Base-by-base conservation (phyloP, 192 early-diverging fungal species). In the Gorgonomyces haynaldii region DNA sequence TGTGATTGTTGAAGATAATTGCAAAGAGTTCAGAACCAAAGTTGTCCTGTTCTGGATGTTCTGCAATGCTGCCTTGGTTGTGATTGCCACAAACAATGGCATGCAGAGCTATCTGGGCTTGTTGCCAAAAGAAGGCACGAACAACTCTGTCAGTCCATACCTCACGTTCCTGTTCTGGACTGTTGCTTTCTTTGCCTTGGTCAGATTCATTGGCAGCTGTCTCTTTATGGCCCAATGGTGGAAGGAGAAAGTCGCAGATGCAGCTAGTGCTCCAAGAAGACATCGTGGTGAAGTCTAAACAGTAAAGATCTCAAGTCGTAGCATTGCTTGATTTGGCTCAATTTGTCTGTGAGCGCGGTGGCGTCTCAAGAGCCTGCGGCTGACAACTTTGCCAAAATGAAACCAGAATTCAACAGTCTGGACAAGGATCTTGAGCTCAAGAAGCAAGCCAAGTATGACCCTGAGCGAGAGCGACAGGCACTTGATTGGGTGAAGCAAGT, bases 21-120 rank as follows among this genome's bases (percentile, higher is more conserved):
- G 62, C 58, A 70, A 67, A 48, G 41, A 58, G 41, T 77, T 74
- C 69, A 56, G 74, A 13, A 77, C 74, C 12, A 47, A 57, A 2
- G 47, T 60, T 12, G 60, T 77, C 15, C 38, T 77, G 30, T 37
- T 53, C 9, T 77, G 74, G 74, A 39, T 71, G 4, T 13, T 60
- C 19, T 45, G 38, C 35, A 77, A 77, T 54, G 53, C 47, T 12
- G 10, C 62, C 3, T 49, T 77, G 17, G 53, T 74, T 20, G 34
- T 57, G 13, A 15, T 69, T 16, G 65, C 67, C 37, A 74, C 71
- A 9, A 67, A 62, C 48, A 19, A 42, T 6, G 20, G 22, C 25
- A 29, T 62, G 15, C 25, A 60, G 25, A 40, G 28, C 24, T 44
- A 56, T 19, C n/a, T n/a, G n/a, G n/a, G n/a, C n/a, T 55, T 60